Percentiles rank a stretch among this genome's conserved stretches.
phyloP scores from a whole-genome alignment of 2,329 filamentous ascomycete species.

The Berkeleyomyces basicola region DNA sequence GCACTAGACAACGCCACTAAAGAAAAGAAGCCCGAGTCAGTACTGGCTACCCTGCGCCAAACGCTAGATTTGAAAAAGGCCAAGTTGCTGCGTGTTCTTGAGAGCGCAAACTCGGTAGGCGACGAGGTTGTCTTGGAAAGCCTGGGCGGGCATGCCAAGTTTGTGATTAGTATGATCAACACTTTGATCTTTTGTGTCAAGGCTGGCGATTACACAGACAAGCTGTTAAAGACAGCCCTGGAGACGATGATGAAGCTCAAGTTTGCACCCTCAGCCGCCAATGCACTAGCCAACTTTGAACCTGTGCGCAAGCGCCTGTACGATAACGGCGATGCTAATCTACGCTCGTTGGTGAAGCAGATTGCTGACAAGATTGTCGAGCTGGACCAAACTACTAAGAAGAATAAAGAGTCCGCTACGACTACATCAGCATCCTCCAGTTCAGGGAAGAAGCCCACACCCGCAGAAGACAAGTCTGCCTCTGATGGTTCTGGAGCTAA shows the following conservation, averaged over 20 bases:
- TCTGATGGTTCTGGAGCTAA: background rate
- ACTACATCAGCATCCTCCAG: background rate
- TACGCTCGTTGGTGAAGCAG: conserved; percentile 42
- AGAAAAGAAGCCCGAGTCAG: conserved; percentile 24
- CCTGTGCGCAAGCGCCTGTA: conserved; percentile 46
- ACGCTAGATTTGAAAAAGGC: conserved; percentile 29
- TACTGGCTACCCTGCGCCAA: conserved; percentile 17
- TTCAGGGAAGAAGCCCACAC: background rate
- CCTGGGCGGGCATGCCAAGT: conserved; percentile 38
- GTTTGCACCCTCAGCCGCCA: conserved; percentile 38
- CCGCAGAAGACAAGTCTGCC: background rate
- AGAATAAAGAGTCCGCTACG: conserved; percentile 19
- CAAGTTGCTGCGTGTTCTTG: conserved; percentile 33
- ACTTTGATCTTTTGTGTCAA: conserved; percentile 38
- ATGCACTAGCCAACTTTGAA: conserved; percentile 34
- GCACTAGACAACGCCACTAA: conserved; percentile 28
- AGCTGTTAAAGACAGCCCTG: conserved; percentile 38
- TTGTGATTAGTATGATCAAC: conserved; percentile 38
- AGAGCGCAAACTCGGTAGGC: conserved; percentile 37
- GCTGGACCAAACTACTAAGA: conserved; percentile 24
- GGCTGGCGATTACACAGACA: conserved; percentile 33
- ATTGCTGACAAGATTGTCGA: conserved; percentile 25
- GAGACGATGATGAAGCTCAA: conserved; percentile 46
- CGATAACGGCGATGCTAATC: conserved; percentile 47
- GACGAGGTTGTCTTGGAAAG: conserved; percentile 40